Evolutionary conservation across 2,329 filamentous ascomycete genomes (phyloP), one percentile per base, ranked within the genome.

Genomic region (Aspergillus texensis): DNA sequence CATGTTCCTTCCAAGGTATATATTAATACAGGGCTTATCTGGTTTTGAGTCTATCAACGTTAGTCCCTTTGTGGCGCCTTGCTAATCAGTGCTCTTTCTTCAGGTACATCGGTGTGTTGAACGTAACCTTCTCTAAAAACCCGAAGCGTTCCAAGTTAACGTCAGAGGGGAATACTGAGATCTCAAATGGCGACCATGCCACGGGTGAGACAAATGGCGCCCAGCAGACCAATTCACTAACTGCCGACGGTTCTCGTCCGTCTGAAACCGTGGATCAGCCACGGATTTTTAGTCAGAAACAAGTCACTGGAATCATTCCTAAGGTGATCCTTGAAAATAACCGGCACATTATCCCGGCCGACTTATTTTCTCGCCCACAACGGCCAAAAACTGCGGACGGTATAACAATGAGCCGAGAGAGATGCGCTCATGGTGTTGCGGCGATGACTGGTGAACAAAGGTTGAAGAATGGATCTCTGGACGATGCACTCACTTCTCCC

Each of bases 251-350:
- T 45, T 62, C 68, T 24, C 62, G 66, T 48, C 57, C 64, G 8
- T 45, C 67, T 0, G 68, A 73, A 24, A 60, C 65, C 24, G 60
- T 64, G 11, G 76, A 80, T 41, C 74, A 80, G 48, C 81, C 81
- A 54, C 79, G 88, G 55, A 83, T 89, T 55, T 84, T 90, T 65
- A 89, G 88, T 72, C 93, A 97, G 75, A 96, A 92, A 14, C 85
- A 97, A 64, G 86, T 91, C 62, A 86, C 87, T 41, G 85, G 88
- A 39, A 86, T 90, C 26, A 88, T 96, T 34, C 94, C 94, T 2
- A 94, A 95, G 46, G 94, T 98, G 54, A 93, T 95, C 0, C 93
- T 97, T 65, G 92, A 94, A 72, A 94, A 97, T 75, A 98, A 98
- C 75, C 88, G 91, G 67, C 94, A 98, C 74, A 96, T 98, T 63